A percentile compares a stretch with the other conserved stretches of the same genome.
phyloP scores from a whole-genome alignment of 2,329 filamentous ascomycete genomes.

The Calonectria henricotiae region DNA sequence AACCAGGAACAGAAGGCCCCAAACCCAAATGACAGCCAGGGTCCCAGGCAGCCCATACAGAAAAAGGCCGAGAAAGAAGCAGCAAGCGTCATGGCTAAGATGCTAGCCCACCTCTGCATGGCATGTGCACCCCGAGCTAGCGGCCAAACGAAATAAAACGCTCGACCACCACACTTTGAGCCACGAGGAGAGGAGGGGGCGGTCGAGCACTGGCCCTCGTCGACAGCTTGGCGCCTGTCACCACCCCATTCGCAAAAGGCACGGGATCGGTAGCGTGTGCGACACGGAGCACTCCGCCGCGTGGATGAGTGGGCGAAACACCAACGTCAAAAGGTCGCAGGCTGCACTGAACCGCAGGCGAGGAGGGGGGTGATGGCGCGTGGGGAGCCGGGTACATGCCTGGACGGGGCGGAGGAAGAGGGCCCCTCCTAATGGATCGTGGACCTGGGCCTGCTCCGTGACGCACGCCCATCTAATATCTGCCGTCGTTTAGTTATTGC shows the following conservation, averaged over 20 bases:
- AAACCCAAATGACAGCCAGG: slow-evolving; percentile 25
- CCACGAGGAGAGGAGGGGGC: slow-evolving; percentile 5
- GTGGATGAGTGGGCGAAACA: slow-evolving; percentile 24
- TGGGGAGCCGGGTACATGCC: slow-evolving; percentile 22
- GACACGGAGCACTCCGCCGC: slow-evolving; percentile 13
- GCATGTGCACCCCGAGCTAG: slow-evolving; percentile 20
- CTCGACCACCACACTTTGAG: slow-evolving; percentile 23
- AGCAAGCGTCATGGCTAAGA: slow-evolving; percentile 23
- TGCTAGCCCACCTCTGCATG: slow-evolving; percentile 21
- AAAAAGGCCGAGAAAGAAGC: slow-evolving; percentile 25
- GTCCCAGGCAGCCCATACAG: slow-evolving; percentile 21
- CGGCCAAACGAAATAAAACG: slow-evolving; percentile 24
- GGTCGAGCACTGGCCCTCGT: slow-evolving; percentile 13
- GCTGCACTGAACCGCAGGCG: neutral
- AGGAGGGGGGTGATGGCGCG: slow-evolving; percentile 16
- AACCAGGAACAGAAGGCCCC: slow-evolving; percentile 22
- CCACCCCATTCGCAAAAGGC: slow-evolving; percentile 12
- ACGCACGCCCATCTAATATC: neutral
- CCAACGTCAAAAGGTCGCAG: slow-evolving; percentile 17
- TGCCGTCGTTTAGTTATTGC: neutral
- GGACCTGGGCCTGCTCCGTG: slow-evolving; percentile 11
- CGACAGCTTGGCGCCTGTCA: slow-evolving; percentile 24
- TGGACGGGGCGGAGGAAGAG: slow-evolving; percentile 21
- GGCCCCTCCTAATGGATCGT: neutral
- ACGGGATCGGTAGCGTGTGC: slow-evolving; percentile 26